Evolutionary conservation across 495 filamentous ascomycete genomes (phyloP).

Genomic region (Polyplosphaeria fusca): DNA sequence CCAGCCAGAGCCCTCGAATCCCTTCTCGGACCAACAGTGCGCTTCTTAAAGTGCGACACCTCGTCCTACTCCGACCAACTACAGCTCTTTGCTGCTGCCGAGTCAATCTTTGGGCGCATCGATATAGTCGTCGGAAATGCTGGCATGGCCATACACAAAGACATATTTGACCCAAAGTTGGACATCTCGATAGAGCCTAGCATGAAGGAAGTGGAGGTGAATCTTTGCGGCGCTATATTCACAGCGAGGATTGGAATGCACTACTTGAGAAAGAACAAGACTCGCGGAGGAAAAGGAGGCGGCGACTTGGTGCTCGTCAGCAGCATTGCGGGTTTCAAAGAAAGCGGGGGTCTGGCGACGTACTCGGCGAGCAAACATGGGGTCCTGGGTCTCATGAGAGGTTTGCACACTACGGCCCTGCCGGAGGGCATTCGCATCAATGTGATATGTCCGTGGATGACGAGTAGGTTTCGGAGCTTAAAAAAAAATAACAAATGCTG

Average conservation of each 20-base stretch:
- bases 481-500: not conserved
- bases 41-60: slow-evolving; percentile 41
- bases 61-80: slow-evolving; percentile 42
- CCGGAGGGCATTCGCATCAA: slow-evolving; percentile 42
- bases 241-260: slow-evolving; percentile 39
- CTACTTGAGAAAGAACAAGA: slow-evolving; percentile 36
- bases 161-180: slow-evolving; percentile 35
- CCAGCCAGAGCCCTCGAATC: slow-evolving; percentile 31
- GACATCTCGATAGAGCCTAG: slow-evolving; percentile 36
- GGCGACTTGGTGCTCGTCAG: slow-evolving; percentile 43
- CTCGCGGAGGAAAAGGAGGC: slow-evolving; percentile 20
- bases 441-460: slow-evolving; percentile 46
- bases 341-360: slow-evolving; percentile 38
- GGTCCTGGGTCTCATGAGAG: slow-evolving; percentile 42
- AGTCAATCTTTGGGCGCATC: slow-evolving; percentile 32
- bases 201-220: slow-evolving; percentile 42
- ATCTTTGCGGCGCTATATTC: slow-evolving; percentile 39
- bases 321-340: slow-evolving; percentile 41
- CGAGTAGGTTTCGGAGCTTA: slow-evolving; percentile 33
- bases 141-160: slow-evolving; percentile 38
- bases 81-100: slow-evolving; percentile 34
- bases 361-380: slow-evolving; percentile 45
- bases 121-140: slow-evolving; percentile 43
- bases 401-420: slow-evolving; percentile 34
- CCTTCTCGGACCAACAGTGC: slow-evolving; percentile 29